Evolutionary conservation across 495 filamentous ascomycete genomes (phyloP).

Genomic region (Hypoxylon cercidicola): DNA sequence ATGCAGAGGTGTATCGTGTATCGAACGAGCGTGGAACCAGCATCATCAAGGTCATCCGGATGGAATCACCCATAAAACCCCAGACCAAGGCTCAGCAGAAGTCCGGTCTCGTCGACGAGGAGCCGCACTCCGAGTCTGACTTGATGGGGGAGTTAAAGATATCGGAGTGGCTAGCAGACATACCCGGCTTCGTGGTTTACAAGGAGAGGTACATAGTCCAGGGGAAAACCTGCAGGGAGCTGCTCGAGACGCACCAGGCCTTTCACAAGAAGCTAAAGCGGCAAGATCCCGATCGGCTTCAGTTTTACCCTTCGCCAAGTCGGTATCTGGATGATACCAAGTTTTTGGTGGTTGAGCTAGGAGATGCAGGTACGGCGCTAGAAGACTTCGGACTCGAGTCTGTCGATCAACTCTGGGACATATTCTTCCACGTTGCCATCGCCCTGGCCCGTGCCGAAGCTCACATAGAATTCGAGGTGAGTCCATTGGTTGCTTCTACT

Average conservation of each 20-base stretch:
- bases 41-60: conserved; percentile 65
- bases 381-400: conserved; percentile 68
- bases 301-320: conserved; percentile 71
- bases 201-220: conserved; percentile 78
- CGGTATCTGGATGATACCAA: conserved; percentile 72
- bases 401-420: conserved; percentile 77
- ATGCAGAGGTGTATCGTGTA: conserved; percentile 73
- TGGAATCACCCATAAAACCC: conserved; percentile 57
- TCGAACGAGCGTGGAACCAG: conserved; percentile 58
- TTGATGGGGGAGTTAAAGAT: conserved; percentile 72
- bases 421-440: conserved; percentile 83
- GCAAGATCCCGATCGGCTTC: conserved; percentile 66
- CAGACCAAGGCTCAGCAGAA: conserved; percentile 59
- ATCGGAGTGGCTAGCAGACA: conserved; percentile 76
- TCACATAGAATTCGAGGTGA: conserved; percentile 76
- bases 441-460: conserved; percentile 81
- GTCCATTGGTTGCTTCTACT: conserved; percentile 12
- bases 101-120: conserved; percentile 59
- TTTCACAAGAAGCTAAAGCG: conserved; percentile 71
- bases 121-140: conserved; percentile 56
- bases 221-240: conserved; percentile 70
- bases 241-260: conserved; percentile 69
- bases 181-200: conserved; percentile 94
- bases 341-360: conserved; percentile 87
- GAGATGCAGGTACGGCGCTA: conserved; percentile 82